These are phyloP conservation scores for Mycena crocata DNA, from an alignment of 768 basidiomycete genomes.

Conservation along the genomic window DNA sequence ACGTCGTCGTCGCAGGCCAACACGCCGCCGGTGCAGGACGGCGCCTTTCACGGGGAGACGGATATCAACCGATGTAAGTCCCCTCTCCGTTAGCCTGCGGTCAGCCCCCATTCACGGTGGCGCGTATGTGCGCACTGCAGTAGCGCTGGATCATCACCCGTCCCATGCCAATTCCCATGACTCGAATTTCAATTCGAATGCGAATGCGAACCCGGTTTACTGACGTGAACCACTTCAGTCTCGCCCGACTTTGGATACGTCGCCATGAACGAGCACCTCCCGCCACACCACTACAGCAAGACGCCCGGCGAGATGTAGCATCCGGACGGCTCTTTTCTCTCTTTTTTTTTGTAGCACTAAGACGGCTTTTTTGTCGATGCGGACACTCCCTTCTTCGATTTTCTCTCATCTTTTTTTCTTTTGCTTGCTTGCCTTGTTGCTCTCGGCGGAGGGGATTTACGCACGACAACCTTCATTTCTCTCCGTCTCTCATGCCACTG, in stretches of 20 bases:
- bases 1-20: constrained; percentile 85
- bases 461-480: constrained; percentile 9
- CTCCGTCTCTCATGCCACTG: constrained; percentile 26
- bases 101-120: constrained; percentile 25
- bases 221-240: constrained; percentile 64
- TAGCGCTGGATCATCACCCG: constrained; percentile 37
- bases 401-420: neutral
- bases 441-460: constrained; percentile 30
- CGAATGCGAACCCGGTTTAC: constrained; percentile 57
- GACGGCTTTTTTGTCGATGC: constrained; percentile 15
- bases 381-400: constrained; percentile 27
- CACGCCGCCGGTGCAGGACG: constrained; percentile 80
- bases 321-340: constrained; percentile 12
- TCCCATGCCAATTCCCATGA: constrained; percentile 6
- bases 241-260: constrained; percentile 90
- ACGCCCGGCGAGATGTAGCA: constrained; percentile 62
- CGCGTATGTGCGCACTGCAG: constrained; percentile 19
- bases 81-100: constrained; percentile 24
- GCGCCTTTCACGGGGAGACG: constrained; percentile 73
- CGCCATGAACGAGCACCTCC: constrained; percentile 82
- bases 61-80: constrained; percentile 89
- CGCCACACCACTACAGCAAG: constrained; percentile 66
- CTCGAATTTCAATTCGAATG: no score
- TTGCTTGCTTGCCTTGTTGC: constrained; percentile 1
- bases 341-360: constrained; percentile 27